Evolutionary conservation across 2,329 filamentous ascomycete species (phyloP).

Genomic region (Colletotrichum sp.): DNA sequence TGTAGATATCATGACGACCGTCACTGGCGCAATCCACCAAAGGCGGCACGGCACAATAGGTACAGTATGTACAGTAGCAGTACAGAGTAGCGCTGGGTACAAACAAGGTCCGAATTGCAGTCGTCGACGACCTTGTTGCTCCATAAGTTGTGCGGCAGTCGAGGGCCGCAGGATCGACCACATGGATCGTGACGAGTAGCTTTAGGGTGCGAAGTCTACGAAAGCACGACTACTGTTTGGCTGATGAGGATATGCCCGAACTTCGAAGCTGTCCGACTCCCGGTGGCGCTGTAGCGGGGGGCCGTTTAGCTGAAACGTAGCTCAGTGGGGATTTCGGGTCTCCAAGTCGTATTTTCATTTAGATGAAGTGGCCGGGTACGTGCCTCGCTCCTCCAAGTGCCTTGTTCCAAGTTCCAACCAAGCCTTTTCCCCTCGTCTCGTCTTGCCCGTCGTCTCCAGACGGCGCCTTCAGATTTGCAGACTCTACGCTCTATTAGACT

Average conservation of each 20-base stretch:
- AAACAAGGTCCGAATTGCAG: background rate
- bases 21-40: background rate
- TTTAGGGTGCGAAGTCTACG: background rate
- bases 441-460: background rate
- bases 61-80: too few species aligned
- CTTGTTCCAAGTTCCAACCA: background rate
- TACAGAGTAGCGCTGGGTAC: too few species aligned
- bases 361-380: slow-evolving; percentile 1
- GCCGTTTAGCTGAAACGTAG: slow-evolving; percentile 22
- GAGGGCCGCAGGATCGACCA: slow-evolving; percentile 12
- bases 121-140: background rate
- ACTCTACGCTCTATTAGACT: background rate
- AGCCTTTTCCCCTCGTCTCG: background rate
- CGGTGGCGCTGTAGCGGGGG: slow-evolving; percentile 16
- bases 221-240: too few species aligned
- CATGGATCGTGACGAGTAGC: slow-evolving; percentile 12
- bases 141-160: background rate
- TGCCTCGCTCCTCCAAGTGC: background rate
- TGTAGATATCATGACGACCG: background rate
- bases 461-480: background rate
- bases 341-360: background rate
- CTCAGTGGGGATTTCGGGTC: background rate
- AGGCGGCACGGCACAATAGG: background rate
- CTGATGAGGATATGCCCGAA: background rate
- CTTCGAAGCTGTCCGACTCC: background rate